phyloP scores from a whole-genome alignment of 2,329 filamentous ascomycete species.

The Curvularia sp. region DNA sequence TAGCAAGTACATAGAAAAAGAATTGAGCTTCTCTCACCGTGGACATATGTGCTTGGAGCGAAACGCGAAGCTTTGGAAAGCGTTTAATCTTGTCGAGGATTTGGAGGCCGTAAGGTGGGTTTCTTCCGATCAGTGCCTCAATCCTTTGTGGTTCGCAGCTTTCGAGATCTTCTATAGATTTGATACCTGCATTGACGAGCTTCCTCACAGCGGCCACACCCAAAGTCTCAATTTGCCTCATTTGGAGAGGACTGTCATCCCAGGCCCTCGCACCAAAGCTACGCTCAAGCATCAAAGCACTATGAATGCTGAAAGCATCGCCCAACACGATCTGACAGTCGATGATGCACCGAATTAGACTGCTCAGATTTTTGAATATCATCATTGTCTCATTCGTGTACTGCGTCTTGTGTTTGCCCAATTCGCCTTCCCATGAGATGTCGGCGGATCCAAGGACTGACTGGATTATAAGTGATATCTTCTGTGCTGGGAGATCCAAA shows the following conservation, averaged over 20 bases:
- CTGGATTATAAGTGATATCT: slow-evolving; percentile 80
- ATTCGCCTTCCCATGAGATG: slow-evolving; percentile 59
- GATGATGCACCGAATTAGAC: slow-evolving; percentile 76
- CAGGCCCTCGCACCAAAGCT: slow-evolving; percentile 77
- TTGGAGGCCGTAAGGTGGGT: slow-evolving; percentile 81
- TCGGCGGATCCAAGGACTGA: slow-evolving; percentile 73
- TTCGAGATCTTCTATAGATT: slow-evolving; percentile 73
- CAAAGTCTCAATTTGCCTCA: slow-evolving; percentile 82
- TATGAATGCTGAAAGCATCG: slow-evolving; percentile 72
- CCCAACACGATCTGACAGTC: slow-evolving; percentile 70
- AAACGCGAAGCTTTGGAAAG: slow-evolving; percentile 73
- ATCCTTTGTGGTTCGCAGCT: slow-evolving; percentile 72
- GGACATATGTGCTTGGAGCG: slow-evolving; percentile 59
- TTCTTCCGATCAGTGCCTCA: slow-evolving; percentile 76
- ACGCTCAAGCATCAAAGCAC: slow-evolving; percentile 77
- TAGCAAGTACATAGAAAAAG: neutral
- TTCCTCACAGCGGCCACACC: slow-evolving; percentile 78
- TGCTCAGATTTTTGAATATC: slow-evolving; percentile 72
- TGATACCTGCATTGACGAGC: slow-evolving; percentile 73
- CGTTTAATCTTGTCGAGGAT: slow-evolving; percentile 68
- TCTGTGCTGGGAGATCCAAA: slow-evolving; percentile 71
- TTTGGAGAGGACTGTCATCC: slow-evolving; percentile 81
- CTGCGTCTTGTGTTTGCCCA: slow-evolving; percentile 61
- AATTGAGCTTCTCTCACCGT: slow-evolving; percentile 35
- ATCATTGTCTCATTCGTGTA: slow-evolving; percentile 66